These are phyloP conservation scores for Fomitopsis schrenkii DNA, from an alignment of 1,284 basidiomycete species.

Conservation along the genomic window DNA sequence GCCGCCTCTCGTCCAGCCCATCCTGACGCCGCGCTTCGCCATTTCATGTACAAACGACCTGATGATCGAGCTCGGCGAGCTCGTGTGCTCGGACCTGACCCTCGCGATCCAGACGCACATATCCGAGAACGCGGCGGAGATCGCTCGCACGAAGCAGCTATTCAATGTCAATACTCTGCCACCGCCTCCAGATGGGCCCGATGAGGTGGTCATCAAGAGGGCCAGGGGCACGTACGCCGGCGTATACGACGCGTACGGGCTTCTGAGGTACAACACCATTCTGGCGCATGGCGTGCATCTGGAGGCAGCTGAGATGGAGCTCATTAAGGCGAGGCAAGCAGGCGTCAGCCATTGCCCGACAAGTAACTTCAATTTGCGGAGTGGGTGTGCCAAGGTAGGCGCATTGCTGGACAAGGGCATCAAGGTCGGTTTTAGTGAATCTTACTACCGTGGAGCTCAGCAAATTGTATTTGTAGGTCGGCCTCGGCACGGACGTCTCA, in stretches of 20 bases:
- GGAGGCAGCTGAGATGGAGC: slow-evolving; percentile 64
- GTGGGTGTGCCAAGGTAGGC: slow-evolving; percentile 79
- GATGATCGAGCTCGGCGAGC: slow-evolving; percentile 57
- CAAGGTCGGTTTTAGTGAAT: slow-evolving; percentile 71
- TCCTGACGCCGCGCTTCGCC: slow-evolving; percentile 94
- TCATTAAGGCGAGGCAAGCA: slow-evolving; percentile 65
- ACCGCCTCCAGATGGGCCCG: slow-evolving; percentile 6
- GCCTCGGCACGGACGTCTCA: slow-evolving; percentile 88
- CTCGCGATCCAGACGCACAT: slow-evolving; percentile 93
- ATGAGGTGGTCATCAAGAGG: not conserved
- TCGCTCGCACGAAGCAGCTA: slow-evolving; percentile 59
- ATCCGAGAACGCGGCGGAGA: slow-evolving; percentile 80
- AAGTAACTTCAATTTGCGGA: slow-evolving; percentile 88
- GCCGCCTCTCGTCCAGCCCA: slow-evolving; percentile 72
- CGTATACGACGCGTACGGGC: slow-evolving; percentile 79
- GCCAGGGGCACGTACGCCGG: slow-evolving; percentile 58
- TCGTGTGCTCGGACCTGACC: slow-evolving; percentile 50
- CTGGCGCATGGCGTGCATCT: slow-evolving; percentile 91
- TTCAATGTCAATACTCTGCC: slow-evolving; percentile 44
- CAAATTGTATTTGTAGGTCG: slow-evolving; percentile 48
- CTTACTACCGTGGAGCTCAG: not conserved
- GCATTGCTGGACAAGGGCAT: slow-evolving; percentile 79
- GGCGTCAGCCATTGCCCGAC: slow-evolving; percentile 93
- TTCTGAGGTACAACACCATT: slow-evolving; percentile 80
- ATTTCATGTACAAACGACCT: slow-evolving; percentile 85